phyloP scores from a whole-genome alignment of 345 rosid species.

The Aethionema arabicum region DNA sequence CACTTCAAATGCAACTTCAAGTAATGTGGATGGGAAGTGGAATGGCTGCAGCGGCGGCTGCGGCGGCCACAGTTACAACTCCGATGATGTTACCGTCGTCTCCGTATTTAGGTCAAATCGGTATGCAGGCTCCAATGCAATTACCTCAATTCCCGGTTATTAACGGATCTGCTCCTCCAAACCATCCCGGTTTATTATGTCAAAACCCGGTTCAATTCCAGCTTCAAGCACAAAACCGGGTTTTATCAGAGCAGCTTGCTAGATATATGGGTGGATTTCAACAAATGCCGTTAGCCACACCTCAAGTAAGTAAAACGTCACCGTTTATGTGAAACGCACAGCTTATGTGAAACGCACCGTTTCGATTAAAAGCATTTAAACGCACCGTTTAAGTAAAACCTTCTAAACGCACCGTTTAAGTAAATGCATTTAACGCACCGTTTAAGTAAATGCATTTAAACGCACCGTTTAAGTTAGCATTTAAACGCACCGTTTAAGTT shows the following conservation, averaged over 20 bases:
- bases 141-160: constrained; percentile 46
- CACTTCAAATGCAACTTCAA: constrained; percentile 94
- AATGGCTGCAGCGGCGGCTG: constrained; percentile 53
- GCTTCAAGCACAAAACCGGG: constrained; percentile 41
- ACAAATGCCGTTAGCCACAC: constrained; percentile 41
- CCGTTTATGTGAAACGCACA: too few relatives aligned
- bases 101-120: constrained; percentile 50
- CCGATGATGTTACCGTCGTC: constrained; percentile 83
- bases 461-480: too few relatives aligned
- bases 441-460: too few relatives aligned
- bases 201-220: constrained; percentile 47
- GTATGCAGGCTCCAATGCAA: constrained; percentile 54
- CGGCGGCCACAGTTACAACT: constrained; percentile 34
- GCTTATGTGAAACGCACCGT: too few relatives aligned
- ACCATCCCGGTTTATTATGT: constrained; percentile 43
- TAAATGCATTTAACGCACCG: too few relatives aligned
- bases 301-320: constrained; percentile 46
- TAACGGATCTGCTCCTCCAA: constrained; percentile 43
- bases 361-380: too few relatives aligned
- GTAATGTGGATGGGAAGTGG: constrained; percentile 96
- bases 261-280: constrained; percentile 55
- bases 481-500: too few relatives aligned
- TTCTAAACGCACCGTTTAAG: too few relatives aligned
- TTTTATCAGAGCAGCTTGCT: constrained; percentile 52
- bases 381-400: too few relatives aligned